Evolutionary conservation across 228 moss, liverwort and hornwort genomes (phyloP).

Genomic region (Sphagnum fallax): DNA sequence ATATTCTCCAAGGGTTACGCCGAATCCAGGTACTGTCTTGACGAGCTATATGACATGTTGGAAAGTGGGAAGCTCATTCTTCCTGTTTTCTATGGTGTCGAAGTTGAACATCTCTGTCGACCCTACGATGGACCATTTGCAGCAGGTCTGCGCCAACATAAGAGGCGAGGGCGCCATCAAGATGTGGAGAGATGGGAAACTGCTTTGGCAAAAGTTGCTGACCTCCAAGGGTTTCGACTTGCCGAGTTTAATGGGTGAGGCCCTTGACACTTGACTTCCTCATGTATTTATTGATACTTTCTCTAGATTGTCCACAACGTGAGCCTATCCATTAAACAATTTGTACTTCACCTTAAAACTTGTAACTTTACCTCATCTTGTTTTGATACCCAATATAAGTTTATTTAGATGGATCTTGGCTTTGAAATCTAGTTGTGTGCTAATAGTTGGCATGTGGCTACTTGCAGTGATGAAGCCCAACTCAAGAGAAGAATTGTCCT

Average conservation of each 20-base stretch:
- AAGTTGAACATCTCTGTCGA: slow-evolving; percentile 2
- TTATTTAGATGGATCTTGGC: too few relatives aligned
- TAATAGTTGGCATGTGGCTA: too few relatives aligned
- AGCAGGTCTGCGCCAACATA: slow-evolving; percentile 7
- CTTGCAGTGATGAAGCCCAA: too few relatives aligned
- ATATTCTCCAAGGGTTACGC: slow-evolving; percentile 8
- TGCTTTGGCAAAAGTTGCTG: slow-evolving; percentile 1
- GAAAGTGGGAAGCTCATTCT: slow-evolving; percentile 5
- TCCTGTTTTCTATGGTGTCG: slow-evolving; percentile 9
- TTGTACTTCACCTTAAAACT: too few relatives aligned
- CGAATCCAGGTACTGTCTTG: not conserved
- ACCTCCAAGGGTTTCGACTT: slow-evolving; percentile 5
- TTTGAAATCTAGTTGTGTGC: too few relatives aligned
- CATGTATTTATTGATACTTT: too few relatives aligned
- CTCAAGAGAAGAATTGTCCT: too few relatives aligned
- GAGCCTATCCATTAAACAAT: too few relatives aligned
- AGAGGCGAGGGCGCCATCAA: not conserved
- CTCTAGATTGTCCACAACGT: too few relatives aligned
- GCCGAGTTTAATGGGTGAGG: slow-evolving; percentile 1
- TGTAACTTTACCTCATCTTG: too few relatives aligned
- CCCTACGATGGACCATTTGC: not conserved
- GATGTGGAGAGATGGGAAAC: slow-evolving; percentile 6
- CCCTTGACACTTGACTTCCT: too few relatives aligned
- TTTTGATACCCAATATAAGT: too few relatives aligned
- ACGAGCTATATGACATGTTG: slow-evolving; percentile 6